Conservation (phyloP, 1,284 basidiomycete genomes). For the Microbotryomycetes sp. region DNA sequence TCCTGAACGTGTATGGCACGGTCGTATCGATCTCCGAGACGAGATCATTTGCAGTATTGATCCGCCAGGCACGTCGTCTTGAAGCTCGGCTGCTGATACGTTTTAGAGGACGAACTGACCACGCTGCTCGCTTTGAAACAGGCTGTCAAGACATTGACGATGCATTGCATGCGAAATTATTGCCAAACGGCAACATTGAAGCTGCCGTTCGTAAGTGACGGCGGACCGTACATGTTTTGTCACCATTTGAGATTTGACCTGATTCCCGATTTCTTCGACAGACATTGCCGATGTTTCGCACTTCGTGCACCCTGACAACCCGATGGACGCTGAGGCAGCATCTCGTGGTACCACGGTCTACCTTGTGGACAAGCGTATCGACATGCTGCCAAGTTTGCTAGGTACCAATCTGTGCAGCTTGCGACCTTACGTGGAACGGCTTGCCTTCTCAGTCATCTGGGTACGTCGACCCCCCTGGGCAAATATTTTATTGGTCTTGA, state of each 20-base stretch:
- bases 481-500: background rate
- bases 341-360: slow-evolving; percentile 96
- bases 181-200: slow-evolving; percentile 93
- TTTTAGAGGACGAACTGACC: too few relatives aligned
- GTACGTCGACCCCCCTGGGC: slow-evolving; percentile 52
- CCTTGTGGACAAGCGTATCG: slow-evolving; percentile 96
- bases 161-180: slow-evolving; percentile 81
- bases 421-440: slow-evolving; percentile 82
- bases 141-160: slow-evolving; percentile 99
- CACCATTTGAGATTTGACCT: background rate
- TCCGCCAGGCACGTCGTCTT: slow-evolving; percentile 65
- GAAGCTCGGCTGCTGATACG: too few relatives aligned
- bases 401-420: slow-evolving; percentile 96
- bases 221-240: background rate
- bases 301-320: slow-evolving; percentile 87
- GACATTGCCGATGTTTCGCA: slow-evolving; percentile 98
- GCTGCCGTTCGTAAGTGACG: slow-evolving; percentile 85
- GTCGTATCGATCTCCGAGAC: slow-evolving; percentile 80
- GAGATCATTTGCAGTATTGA: slow-evolving; percentile 94
- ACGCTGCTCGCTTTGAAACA: slow-evolving; percentile 38
- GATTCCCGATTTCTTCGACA: slow-evolving; percentile 39
- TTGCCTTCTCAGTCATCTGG: slow-evolving; percentile 97
- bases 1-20: slow-evolving; percentile 61
- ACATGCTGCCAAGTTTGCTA: slow-evolving; percentile 91
- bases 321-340: slow-evolving; percentile 96